phyloP scores from a whole-genome alignment of 2,329 filamentous ascomycete genomes.

The Chrysosporium queenslandicum region DNA sequence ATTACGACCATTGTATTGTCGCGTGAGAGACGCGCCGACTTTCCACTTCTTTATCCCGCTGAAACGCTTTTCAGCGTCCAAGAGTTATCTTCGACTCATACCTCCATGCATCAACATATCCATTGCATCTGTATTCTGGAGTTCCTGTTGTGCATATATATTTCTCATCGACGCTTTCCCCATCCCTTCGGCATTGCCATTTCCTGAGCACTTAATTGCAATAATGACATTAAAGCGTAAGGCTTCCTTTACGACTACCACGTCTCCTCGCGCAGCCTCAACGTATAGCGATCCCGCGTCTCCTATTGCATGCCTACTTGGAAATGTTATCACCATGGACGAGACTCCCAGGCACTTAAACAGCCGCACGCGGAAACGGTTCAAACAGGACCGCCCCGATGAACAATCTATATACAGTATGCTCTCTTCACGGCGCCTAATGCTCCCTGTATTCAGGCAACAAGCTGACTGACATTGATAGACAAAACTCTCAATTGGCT shows the following conservation, averaged over 20 bases:
- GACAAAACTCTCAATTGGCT: conserved; percentile 37
- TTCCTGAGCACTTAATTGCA: too few relatives aligned
- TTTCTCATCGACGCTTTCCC: too few relatives aligned
- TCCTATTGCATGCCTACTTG: conserved; percentile 20
- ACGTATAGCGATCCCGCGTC: conserved; percentile 22
- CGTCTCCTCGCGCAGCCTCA: conserved; percentile 34
- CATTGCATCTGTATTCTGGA: too few relatives aligned
- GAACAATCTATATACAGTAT: conserved; percentile 47
- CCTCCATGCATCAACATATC: conserved; percentile 6
- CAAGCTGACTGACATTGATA: conserved; percentile 18
- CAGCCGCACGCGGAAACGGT: conserved; percentile 50
- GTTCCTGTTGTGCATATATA: background rate
- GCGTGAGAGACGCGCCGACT: conserved; percentile 3
- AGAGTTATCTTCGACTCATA: background rate
- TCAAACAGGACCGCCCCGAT: conserved; percentile 49
- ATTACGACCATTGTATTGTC: conserved; percentile 7
- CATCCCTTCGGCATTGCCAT: too few relatives aligned
- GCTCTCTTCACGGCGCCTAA: background rate
- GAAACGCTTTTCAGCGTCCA: background rate
- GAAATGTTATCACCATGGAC: conserved; percentile 24
- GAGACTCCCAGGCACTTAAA: conserved; percentile 39
- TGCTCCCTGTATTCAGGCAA: background rate
- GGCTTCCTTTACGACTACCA: conserved; percentile 42
- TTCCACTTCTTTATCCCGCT: background rate
- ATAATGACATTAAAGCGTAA: conserved; percentile 52